These are phyloP conservation scores for Extremus antarcticus DNA, from an alignment of 495 filamentous ascomycete genomes.

Conservation along the genomic window DNA sequence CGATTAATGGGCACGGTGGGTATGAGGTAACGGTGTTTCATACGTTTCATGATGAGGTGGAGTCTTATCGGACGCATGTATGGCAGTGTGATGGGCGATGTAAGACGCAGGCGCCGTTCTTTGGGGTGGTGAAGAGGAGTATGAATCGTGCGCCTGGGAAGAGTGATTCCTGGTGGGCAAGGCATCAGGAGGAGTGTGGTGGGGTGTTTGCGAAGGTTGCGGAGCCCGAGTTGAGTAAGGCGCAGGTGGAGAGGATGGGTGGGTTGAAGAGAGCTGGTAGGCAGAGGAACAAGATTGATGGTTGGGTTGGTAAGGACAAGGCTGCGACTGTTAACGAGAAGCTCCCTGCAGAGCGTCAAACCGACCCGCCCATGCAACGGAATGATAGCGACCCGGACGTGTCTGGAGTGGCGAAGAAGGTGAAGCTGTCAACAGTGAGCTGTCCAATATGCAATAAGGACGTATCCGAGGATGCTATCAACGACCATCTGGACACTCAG, in stretches of 20 bases:
- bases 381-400: neutral
- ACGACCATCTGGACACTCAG: constrained; percentile 24
- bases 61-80: constrained; percentile 28
- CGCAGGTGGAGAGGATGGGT: constrained; percentile 22
- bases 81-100: constrained; percentile 31
- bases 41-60: constrained; percentile 31
- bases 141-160: constrained; percentile 30
- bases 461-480: constrained; percentile 19
- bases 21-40: constrained; percentile 29
- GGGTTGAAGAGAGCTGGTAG: constrained; percentile 25
- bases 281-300: constrained; percentile 32
- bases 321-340: neutral
- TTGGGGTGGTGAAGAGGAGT: constrained; percentile 29
- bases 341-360: neutral
- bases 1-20: constrained; percentile 27
- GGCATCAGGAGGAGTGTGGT: constrained; percentile 27
- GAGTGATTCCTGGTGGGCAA: constrained; percentile 26
- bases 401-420: neutral
- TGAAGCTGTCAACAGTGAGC: neutral
- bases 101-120: constrained; percentile 22
- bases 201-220: constrained; percentile 27
- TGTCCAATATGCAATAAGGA: constrained; percentile 16
- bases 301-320: constrained; percentile 17
- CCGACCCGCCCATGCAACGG: too few relatives aligned
- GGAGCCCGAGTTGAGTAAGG: constrained; percentile 26